These are phyloP conservation scores for Plasmodium sp. DNA, from an alignment of 169 alveolate genomes.

Conservation along the genomic window DNA sequence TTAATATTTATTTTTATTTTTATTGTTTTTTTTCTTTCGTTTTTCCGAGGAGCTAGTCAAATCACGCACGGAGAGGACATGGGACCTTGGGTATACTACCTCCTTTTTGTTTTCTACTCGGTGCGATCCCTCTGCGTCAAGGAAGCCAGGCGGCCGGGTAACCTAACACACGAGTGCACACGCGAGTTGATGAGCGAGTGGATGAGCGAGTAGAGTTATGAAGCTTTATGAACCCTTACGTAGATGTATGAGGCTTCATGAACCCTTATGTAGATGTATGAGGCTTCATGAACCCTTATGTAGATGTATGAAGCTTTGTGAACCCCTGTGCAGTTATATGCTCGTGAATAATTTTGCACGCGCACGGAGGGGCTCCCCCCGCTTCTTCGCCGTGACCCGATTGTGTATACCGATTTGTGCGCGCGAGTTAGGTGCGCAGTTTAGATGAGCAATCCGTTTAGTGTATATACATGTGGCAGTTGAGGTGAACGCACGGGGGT, in stretches of 20 bases:
- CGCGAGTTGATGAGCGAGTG: background rate
- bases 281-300: background rate
- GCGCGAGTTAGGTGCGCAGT: background rate
- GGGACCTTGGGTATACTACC: constrained; percentile 1
- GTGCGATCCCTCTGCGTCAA: constrained; percentile 18
- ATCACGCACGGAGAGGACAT: background rate
- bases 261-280: background rate
- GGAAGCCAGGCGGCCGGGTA: constrained; percentile 19
- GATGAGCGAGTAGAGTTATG: background rate
- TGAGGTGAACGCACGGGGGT: background rate
- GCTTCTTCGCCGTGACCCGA: background rate
- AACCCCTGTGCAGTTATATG: background rate
- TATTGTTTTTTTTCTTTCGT: background rate
- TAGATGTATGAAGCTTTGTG: background rate
- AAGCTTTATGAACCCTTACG: background rate
- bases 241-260: background rate
- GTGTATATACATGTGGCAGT: background rate
- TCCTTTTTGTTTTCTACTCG: constrained; percentile 22
- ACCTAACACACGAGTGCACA: background rate
- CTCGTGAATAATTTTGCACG: background rate
- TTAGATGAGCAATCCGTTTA: background rate
- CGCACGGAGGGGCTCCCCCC: background rate
- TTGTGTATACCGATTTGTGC: background rate
- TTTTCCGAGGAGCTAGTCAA: background rate
- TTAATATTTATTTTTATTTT: background rate